A percentile compares a stretch with the other conserved stretches of the same genome.
Conservation (phyloP, 306 rosid genomes). For the Benincasa hispida region DNA sequence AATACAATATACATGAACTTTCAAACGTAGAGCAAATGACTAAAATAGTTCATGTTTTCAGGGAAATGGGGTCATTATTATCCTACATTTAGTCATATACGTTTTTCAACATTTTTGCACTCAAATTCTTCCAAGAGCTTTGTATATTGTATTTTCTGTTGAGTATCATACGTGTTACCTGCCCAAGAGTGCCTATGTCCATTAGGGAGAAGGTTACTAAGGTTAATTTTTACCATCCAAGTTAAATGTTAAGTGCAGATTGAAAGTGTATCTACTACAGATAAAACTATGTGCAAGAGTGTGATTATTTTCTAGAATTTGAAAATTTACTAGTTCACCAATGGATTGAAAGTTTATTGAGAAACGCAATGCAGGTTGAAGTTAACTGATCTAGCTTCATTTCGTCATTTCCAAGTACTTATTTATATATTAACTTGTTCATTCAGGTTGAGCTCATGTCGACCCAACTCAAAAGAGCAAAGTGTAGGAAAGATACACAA, state of each 20-base stretch:
- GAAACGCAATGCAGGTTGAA: not conserved
- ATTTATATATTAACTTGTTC: constrained; percentile 1
- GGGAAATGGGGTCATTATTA: not conserved
- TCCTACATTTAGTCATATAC: not conserved
- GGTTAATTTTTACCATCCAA: not conserved
- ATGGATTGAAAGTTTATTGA: not conserved
- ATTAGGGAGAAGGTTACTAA: not conserved
- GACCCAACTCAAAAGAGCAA: constrained; percentile 60
- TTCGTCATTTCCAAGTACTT: not conserved
- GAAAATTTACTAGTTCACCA: not conserved
- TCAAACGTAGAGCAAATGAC: not conserved
- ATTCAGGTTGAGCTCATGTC: constrained; percentile 75
- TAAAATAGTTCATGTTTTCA: not conserved
- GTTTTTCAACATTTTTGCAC: not conserved
- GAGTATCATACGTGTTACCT: not conserved
- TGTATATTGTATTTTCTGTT: not conserved
- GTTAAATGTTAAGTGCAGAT: not conserved
- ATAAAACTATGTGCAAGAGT: not conserved
- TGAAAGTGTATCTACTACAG: not conserved
- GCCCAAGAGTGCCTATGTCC: not conserved
- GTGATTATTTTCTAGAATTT: not conserved
- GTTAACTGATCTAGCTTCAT: not conserved
- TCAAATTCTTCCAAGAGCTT: not conserved
- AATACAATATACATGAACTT: not conserved
- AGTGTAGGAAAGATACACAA: constrained; percentile 61